phyloP scores from a whole-genome alignment of 1,284 basidiomycete species.

The Coniferiporia sulphurascens region DNA sequence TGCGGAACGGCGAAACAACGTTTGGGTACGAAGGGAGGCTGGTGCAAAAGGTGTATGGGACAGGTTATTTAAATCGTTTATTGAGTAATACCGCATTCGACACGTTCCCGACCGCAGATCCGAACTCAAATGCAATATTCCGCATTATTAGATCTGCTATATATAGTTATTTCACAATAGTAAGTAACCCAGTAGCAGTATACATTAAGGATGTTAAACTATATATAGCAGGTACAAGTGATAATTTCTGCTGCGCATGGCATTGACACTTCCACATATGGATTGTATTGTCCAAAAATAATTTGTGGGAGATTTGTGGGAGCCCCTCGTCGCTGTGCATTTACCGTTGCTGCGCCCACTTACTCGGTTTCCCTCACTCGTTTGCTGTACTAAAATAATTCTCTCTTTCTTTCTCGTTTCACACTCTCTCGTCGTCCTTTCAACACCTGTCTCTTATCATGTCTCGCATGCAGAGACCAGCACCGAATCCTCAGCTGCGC shows the following conservation, averaged over 20 bases:
- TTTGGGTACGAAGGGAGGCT: no score
- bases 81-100: no score
- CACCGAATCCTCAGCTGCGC: neutral
- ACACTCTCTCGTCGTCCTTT: neutral
- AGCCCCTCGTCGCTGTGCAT: neutral
- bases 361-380: neutral
- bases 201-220: no score
- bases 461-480: neutral
- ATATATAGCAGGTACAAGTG: neutral
- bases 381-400: neutral
- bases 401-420: neutral
- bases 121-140: no score
- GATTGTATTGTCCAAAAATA: neutral
- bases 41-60: no score
- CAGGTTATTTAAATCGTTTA: no score
- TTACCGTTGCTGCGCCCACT: neutral
- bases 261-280: neutral
- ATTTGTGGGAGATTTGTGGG: neutral
- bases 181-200: no score
- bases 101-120: no score
- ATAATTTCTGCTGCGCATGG: neutral
- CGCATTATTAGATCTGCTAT: no score
- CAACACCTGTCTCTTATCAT: neutral
- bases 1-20: no score
- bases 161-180: no score